phyloP scores from a whole-genome alignment of 257 asterid species.

The Lycium ferocissimum region DNA sequence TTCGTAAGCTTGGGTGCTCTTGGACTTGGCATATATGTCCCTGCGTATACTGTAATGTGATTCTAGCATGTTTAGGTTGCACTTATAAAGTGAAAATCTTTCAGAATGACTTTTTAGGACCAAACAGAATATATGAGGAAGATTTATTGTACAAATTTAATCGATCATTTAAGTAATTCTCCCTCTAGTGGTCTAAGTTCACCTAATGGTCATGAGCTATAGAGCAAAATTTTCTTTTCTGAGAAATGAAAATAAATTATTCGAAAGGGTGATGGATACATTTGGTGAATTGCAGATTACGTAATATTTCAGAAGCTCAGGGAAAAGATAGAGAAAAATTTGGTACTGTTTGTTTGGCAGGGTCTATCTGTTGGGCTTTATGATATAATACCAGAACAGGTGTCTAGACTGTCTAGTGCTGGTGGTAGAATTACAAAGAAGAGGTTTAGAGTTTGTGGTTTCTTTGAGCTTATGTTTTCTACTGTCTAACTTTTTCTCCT shows the following conservation, averaged over 20 bases:
- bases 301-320: too few relatives aligned
- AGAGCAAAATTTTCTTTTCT: not conserved
- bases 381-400: not conserved
- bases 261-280: not conserved
- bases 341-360: not conserved
- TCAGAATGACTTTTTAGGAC: not conserved
- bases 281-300: not conserved
- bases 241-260: too few relatives aligned
- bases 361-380: not conserved
- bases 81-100: not conserved
- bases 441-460: not conserved
- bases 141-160: not conserved
- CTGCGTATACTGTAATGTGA: not conserved
- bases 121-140: not conserved
- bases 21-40: not conserved
- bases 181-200: not conserved
- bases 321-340: not conserved
- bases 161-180: not conserved
- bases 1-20: too few relatives aligned
- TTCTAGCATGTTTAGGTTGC: not conserved
- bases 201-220: not conserved
- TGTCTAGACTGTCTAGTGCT: conserved; percentile 4
- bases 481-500: not conserved
- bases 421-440: not conserved
- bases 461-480: not conserved